A percentile compares a stretch with the other conserved stretches of the same genome.
Evolutionary conservation across 306 rosid species (phyloP).

Genomic region (Gastrolobium bilobum): DNA sequence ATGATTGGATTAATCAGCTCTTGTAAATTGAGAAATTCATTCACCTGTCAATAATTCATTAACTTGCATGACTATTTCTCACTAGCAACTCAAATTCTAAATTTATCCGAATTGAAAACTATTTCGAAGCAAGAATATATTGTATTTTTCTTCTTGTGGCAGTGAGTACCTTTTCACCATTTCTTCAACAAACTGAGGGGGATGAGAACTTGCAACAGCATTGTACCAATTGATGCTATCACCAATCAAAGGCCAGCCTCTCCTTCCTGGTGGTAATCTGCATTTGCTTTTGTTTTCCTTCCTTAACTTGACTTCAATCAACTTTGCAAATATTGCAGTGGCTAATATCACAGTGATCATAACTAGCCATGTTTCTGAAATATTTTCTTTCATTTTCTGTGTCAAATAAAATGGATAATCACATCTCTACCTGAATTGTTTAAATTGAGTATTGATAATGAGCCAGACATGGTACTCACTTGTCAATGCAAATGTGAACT

Average conservation of each 20-base stretch:
- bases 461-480: constrained; percentile 43
- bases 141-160: constrained; percentile 34
- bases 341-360: constrained; percentile 48
- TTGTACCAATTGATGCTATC: constrained; percentile 91
- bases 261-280: constrained; percentile 86
- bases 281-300: constrained; percentile 37
- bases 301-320: constrained; percentile 42
- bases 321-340: constrained; percentile 51
- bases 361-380: constrained; percentile 56
- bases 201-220: constrained; percentile 93
- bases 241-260: constrained; percentile 93
- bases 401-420: constrained; percentile 42
- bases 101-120: constrained; percentile 3
- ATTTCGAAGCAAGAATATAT: constrained; percentile 28
- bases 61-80: constrained; percentile 6
- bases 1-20: constrained; percentile 17
- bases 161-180: constrained; percentile 78
- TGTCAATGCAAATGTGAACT: constrained; percentile 45
- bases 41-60: background rate
- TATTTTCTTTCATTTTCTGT: constrained; percentile 60
- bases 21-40: constrained; percentile 35
- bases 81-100: constrained; percentile 26
- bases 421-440: constrained; percentile 40
- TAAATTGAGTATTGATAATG: constrained; percentile 31
- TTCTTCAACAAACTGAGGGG: constrained; percentile 83